These are phyloP conservation scores for Stagonosporopsis vannaccii DNA, from an alignment of 2,329 filamentous ascomycete genomes.

Conservation along the genomic window DNA sequence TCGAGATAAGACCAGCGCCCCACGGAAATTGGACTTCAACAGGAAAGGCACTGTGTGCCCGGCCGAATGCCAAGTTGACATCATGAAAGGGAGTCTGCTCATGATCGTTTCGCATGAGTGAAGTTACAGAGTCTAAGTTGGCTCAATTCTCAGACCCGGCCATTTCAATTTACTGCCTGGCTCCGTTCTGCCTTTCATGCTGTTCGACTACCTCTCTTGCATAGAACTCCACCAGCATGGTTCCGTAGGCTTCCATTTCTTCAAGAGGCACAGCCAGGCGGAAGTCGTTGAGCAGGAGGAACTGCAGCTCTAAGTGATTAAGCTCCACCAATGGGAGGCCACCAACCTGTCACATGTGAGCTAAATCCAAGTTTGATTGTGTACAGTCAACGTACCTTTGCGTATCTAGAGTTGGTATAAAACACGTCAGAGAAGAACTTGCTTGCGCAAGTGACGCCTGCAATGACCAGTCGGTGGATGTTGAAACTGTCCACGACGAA, in stretches of 20 bases:
- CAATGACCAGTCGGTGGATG: conserved; percentile 95
- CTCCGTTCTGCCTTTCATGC: conserved; percentile 47
- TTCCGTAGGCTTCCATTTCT: conserved; percentile 95
- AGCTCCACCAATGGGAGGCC: conserved; percentile 90
- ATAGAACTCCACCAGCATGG: conserved; percentile 98
- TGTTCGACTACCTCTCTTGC: conserved; percentile 84
- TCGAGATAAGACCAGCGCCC: background rate
- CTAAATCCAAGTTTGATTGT: background rate
- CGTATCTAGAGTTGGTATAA: conserved; percentile 98
- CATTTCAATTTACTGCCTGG: conserved; percentile 4
- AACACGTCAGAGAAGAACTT: conserved; percentile 99
- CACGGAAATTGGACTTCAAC: background rate
- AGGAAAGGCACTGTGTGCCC: background rate
- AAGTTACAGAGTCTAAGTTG: background rate
- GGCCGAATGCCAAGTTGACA: background rate
- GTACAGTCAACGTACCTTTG: conserved; percentile 74
- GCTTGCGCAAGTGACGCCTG: conserved; percentile 96
- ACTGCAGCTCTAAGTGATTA: conserved; percentile 96
- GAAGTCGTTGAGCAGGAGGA: conserved; percentile 94
- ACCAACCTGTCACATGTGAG: conserved; percentile 73
- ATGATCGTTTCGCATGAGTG: background rate
- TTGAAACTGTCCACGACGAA: conserved; percentile 99
- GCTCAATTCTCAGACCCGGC: background rate
- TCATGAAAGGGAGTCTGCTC: background rate
- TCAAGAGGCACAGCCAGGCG: conserved; percentile 91